Evolutionary conservation across 805 yeast genomes (phyloP), one percentile per base, ranked within the genome.

Genomic region (Debaryomyces prosopidis): DNA sequence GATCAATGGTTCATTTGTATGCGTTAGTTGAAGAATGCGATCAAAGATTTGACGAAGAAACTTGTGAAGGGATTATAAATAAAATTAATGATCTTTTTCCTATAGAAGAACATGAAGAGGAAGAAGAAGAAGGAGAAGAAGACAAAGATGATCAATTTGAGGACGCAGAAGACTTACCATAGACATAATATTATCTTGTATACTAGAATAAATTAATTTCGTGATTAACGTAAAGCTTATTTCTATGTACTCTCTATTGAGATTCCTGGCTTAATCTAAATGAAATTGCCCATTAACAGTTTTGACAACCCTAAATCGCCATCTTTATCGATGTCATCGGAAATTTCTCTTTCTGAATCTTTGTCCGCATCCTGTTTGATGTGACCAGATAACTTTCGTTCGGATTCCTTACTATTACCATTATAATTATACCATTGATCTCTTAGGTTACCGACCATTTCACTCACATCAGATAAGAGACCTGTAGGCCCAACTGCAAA

Each of bases 21-120:
- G 76, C 94, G 0, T 69, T 92, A 23, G 82, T 92, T 1, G 99
- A 92, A 60, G 98, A 94, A 60, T 92, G 96, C 64, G 99, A 92
- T 54, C 82, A 81, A 49, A 74, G 99, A 54, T 85, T 90, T 55
- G 67, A 70, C n/a, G 88, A 87, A 47, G 85, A 80, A 1, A 76
- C 83, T 48, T 75, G 87, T 40, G 78, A 81, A 38, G 68, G 71
- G 3, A 77, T 92, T 2, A 51, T 92, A 26, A 77, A 68, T 4
- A 74, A 82, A 41, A 73, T 89, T 15, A 57, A 66, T n/a, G 73
- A 73, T 33, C 68, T 77, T 44, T 79, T 81, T 59, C 88, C 87
- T 2, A 57, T 69, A 9, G 65, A 55, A 10, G 70, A 66, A 31
- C 61, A 52, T 14, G 67, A 57, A 17, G 66, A 47, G 4, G 65